Conservation (phyloP, 2,329 filamentous ascomycete species). For the Dryadomyces sulphureus region DNA sequence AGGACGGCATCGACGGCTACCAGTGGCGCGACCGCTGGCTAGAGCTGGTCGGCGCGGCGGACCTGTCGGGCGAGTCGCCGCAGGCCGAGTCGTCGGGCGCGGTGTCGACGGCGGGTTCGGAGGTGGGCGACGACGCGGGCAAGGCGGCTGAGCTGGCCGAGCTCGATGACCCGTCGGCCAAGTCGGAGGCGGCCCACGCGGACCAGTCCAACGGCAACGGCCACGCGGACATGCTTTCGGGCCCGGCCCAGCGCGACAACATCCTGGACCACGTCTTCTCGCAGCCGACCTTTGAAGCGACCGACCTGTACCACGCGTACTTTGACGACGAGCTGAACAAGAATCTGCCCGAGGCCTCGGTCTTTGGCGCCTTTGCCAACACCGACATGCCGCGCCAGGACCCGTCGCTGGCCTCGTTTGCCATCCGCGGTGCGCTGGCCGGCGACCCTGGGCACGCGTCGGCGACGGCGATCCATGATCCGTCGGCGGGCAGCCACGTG, state of each 20-base stretch:
- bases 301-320: constrained; percentile 19
- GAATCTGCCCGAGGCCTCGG: neutral
- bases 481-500: neutral
- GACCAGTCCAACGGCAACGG: neutral
- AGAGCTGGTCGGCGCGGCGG: constrained; percentile 23
- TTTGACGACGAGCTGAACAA: constrained; percentile 7
- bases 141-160: neutral
- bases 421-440: neutral
- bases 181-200: neutral
- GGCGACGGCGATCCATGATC: too few species aligned
- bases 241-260: neutral
- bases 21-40: constrained; percentile 39
- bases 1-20: constrained; percentile 28
- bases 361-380: constrained; percentile 6
- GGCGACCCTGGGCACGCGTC: neutral
- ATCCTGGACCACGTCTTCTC: constrained; percentile 23
- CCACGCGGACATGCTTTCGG: neutral
- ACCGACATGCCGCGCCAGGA: constrained; percentile 12
- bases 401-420: constrained; percentile 6
- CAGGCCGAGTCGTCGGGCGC: neutral
- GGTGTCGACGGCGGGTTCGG: neutral
- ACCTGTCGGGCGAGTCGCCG: constrained; percentile 9
- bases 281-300: constrained; percentile 20
- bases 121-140: neutral
- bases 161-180: neutral